phyloP scores from a whole-genome alignment of 805 yeast genomes.

The Barnettozyma siamensis region DNA sequence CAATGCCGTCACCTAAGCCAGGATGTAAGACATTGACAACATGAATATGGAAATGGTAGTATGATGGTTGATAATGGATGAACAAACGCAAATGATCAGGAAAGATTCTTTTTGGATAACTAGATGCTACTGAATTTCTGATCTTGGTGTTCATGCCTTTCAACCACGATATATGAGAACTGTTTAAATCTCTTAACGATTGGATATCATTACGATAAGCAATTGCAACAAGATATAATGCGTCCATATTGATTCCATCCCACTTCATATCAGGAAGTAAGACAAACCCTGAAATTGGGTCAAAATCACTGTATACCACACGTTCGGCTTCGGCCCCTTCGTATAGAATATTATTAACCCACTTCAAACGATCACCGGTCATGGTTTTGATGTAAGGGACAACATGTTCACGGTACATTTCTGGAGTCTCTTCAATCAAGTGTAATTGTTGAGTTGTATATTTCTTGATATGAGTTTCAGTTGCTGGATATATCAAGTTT shows the following conservation, averaged over 20 bases:
- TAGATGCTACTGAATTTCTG: constrained; percentile 38
- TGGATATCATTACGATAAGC: constrained; percentile 64
- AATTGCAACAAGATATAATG: constrained; percentile 74
- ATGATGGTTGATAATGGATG: constrained; percentile 93
- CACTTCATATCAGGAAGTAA: constrained; percentile 94
- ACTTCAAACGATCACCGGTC: constrained; percentile 72
- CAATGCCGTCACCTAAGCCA: constrained; percentile 62
- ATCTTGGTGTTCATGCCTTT: constrained; percentile 41
- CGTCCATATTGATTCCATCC: constrained; percentile 68
- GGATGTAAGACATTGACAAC: constrained; percentile 69
- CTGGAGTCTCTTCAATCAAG: constrained; percentile 76
- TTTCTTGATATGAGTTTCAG: constrained; percentile 76
- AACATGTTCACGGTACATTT: constrained; percentile 54
- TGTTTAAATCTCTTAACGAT: constrained; percentile 68
- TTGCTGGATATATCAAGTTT: constrained; percentile 84
- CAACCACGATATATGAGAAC: constrained; percentile 54
- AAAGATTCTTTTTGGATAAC: constrained; percentile 38
- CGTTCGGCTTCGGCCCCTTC: constrained; percentile 82
- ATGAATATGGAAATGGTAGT: constrained; percentile 93
- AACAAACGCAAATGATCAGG: constrained; percentile 65
- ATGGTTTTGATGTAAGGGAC: constrained; percentile 71
- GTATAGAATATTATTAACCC: constrained; percentile 84
- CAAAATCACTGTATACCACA: constrained; percentile 57
- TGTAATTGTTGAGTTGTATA: constrained; percentile 56
- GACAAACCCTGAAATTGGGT: constrained; percentile 50